Evolutionary conservation across 306 rosid genomes (phyloP), one percentile per base, ranked within the genome.

Genomic region (Astragalus glycyphyllos): DNA sequence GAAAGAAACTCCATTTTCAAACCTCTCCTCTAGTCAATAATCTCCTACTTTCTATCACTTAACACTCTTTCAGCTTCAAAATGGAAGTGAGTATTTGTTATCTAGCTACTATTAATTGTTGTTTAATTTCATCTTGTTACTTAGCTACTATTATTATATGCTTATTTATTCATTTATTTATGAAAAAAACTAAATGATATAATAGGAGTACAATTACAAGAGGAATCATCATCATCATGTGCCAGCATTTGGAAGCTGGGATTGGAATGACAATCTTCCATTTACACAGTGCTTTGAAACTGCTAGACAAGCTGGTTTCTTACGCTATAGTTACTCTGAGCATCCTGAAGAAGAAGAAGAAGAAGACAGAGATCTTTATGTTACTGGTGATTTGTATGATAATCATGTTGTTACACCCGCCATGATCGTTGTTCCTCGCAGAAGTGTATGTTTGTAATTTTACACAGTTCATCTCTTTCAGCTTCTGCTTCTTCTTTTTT

Each of bases 241-340:
- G 1, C 98, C 98, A 4, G 89, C 92, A 4, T 92, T 92, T 83
- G 98, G 96, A 29, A 86, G 94, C 87, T 92, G 98, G 98, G 90
- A 92, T 68, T 92, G 96, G 96, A 88, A 92, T 66, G 88, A 86
- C 29, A 81, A 86, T 80, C 86, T 92, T 56, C 96, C 96, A 0
- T 92, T 90, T 75, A 88, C 98, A 0, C 84, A 90, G 81, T 92
- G 98, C 79, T 92, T 92, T 49, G 98, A 92, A 56, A 74, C 96
- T 4, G 91, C 96, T 0, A 84, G 87, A 37, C 84, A 85, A 40
- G 83, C 85, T 14, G 87, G 84, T 40, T 69, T 86, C 26, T 57
- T 86, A 0, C 84, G 74, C 66, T 86, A 85, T 71, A 81, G 66
- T 55, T 87, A 73, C 73, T 61, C 90, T 23, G 83, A 82, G 10